phyloP scores from a whole-genome alignment of 192 early-diverging fungal species.

The Podochytrium sp. region DNA sequence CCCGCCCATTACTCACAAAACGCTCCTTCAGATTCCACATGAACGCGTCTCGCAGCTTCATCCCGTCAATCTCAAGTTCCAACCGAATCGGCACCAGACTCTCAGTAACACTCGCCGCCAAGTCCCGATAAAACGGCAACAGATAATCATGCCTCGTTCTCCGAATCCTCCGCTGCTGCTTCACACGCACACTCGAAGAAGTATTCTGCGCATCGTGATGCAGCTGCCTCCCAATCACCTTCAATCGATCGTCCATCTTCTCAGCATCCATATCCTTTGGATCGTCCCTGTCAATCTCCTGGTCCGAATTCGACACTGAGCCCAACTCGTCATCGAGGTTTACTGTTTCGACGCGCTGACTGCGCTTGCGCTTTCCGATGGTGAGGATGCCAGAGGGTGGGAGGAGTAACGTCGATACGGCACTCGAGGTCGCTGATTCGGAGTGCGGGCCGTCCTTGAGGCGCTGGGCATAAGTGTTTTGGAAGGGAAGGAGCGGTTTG shows the following conservation, averaged over 20 bases:
- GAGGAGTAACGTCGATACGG: not conserved
- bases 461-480: conserved; percentile 23
- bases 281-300: conserved; percentile 1
- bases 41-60: conserved; percentile 54
- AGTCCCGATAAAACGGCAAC: conserved; percentile 29
- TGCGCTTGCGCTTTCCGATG: conserved; percentile 24
- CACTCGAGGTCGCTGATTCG: not conserved
- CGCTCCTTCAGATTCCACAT: conserved; percentile 66
- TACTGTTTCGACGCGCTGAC: not conserved
- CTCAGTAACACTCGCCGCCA: conserved; percentile 29
- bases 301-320: not conserved
- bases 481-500: conserved; percentile 23
- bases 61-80: conserved; percentile 58
- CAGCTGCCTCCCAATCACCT: not conserved
- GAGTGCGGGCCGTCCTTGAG: conserved; percentile 17
- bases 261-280: conserved; percentile 28
- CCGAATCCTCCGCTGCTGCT: not conserved
- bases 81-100: conserved; percentile 53
- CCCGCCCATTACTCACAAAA: not conserved
- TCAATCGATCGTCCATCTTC: conserved; percentile 4
- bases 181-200: not conserved
- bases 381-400: conserved; percentile 4
- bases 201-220: not conserved
- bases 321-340: conserved; percentile 10
- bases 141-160: conserved; percentile 23